phyloP scores from a whole-genome alignment of 805 yeast genomes.

The Nakazawaea populi region DNA sequence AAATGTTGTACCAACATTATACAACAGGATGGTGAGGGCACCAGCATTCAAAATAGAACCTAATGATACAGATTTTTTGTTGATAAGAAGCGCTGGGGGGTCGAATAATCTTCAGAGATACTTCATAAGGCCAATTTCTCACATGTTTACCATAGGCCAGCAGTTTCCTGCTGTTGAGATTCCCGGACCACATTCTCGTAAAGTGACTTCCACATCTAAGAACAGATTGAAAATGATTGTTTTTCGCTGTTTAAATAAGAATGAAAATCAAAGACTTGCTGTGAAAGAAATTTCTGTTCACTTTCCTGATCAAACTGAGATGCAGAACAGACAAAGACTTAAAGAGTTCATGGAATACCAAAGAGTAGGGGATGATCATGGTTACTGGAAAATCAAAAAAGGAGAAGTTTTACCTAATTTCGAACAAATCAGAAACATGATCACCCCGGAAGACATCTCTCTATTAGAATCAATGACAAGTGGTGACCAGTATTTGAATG shows the following conservation, averaged over 20 bases:
- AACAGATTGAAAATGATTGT: conserved; percentile 92
- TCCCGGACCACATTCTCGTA: conserved; percentile 97
- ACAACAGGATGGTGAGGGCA: conserved; percentile 87
- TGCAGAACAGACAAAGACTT: conserved; percentile 92
- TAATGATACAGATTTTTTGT: conserved; percentile 70
- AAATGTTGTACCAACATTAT: conserved; percentile 85
- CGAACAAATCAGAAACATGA: conserved; percentile 74
- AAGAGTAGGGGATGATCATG: conserved; percentile 89
- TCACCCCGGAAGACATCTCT: conserved; percentile 86
- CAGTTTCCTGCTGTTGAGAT: conserved; percentile 88
- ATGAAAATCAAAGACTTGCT: conserved; percentile 64
- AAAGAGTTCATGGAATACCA: conserved; percentile 98
- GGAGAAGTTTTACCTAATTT: conserved; percentile 66
- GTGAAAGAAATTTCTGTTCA: conserved; percentile 87
- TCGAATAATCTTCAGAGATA: conserved; percentile 61
- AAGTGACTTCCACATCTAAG: conserved; percentile 88
- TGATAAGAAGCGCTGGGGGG: conserved; percentile 75
- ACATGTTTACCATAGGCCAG: conserved; percentile 85
- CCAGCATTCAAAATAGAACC: conserved; percentile 88
- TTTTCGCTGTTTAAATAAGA: conserved; percentile 74
- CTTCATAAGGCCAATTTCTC: conserved; percentile 62
- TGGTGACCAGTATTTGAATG: conserved; percentile 86
- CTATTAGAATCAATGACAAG: conserved; percentile 87
- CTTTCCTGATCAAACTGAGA: conserved; percentile 95
- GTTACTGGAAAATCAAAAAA: conserved; percentile 83